These are phyloP conservation scores for Edaphochlamys debaryana DNA, from an alignment of 139 green algal genomes.

Conservation along the genomic window DNA sequence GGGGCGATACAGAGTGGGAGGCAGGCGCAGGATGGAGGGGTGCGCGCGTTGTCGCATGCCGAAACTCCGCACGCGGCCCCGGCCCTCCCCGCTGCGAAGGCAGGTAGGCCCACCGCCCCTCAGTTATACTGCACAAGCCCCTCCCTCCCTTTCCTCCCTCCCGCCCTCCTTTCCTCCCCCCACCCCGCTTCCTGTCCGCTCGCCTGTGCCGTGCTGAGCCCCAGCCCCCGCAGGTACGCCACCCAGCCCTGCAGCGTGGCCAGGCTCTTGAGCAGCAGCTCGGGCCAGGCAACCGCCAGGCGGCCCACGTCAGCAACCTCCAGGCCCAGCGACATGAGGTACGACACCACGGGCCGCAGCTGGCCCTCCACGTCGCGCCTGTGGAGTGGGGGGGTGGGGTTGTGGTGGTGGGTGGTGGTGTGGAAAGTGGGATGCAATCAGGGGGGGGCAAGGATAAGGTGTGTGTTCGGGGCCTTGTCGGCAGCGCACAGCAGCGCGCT, in stretches of 20 bases:
- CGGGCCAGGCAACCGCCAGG: conserved; percentile 48
- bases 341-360: conserved; percentile 50
- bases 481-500: no score
- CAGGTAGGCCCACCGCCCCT: no score
- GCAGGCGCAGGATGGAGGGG: neutral
- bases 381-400: no score
- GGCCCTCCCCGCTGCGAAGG: no score
- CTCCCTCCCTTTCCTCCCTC: neutral
- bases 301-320: conserved; percentile 42
- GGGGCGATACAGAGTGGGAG: no score
- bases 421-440: no score
- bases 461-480: no score
- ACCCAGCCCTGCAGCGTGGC: conserved; percentile 45
- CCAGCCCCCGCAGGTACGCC: conserved; percentile 38
- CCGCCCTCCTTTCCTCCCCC: no score
- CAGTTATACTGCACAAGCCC: neutral
- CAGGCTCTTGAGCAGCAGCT: conserved; percentile 49
- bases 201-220: conserved; percentile 41
- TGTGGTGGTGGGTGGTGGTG: no score
- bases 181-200: neutral
- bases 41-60: no score
- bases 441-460: no score
- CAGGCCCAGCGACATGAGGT: conserved; percentile 52
- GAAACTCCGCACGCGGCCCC: no score
- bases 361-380: conserved; percentile 42